These are phyloP conservation scores for Venturia pyrina DNA, from an alignment of 2,329 filamentous ascomycete genomes.

Conservation along the genomic window DNA sequence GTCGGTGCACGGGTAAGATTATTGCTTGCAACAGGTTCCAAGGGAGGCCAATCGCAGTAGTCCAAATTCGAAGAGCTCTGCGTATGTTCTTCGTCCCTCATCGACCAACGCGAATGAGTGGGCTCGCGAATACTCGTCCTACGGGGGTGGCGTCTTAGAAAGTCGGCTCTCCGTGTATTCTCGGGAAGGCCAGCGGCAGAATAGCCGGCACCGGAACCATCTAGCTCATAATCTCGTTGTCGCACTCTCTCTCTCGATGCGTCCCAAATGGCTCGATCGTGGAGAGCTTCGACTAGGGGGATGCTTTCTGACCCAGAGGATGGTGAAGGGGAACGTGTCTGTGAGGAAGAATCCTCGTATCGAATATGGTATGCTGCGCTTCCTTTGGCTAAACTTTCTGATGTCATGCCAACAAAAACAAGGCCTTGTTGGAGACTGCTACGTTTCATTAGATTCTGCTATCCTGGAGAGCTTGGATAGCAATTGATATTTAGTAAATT, in stretches of 20 bases:
- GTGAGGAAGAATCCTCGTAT: slow-evolving; percentile 1
- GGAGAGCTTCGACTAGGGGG: slow-evolving; percentile 25
- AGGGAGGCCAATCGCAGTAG: slow-evolving; percentile 10
- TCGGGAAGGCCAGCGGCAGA: not conserved
- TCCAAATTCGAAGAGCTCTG: not conserved
- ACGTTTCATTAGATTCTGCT: slow-evolving; percentile 13
- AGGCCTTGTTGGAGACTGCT: slow-evolving; percentile 78
- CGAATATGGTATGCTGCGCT: slow-evolving; percentile 4
- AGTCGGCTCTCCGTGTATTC: not conserved
- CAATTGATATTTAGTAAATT: slow-evolving; percentile 6
- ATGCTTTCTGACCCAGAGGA: slow-evolving; percentile 17
- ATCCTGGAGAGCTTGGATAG: not conserved
- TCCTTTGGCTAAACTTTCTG: slow-evolving; percentile 42
- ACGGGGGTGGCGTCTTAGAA: not conserved
- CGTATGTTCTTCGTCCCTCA: not conserved
- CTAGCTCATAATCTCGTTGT: not conserved
- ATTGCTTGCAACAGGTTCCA: slow-evolving; percentile 11
- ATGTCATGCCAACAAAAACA: slow-evolving; percentile 81
- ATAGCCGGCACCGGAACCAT: not conserved
- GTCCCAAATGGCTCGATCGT: slow-evolving; percentile 25
- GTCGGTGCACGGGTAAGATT: slow-evolving; percentile 23
- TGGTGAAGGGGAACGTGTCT: slow-evolving; percentile 6
- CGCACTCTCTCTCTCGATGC: slow-evolving; percentile 16
- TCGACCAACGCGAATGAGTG: not conserved
- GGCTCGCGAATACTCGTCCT: not conserved